Evolutionary conservation across 2,329 filamentous ascomycete species (phyloP), one percentile per base, ranked within the genome.

Genomic region (Aspergillus caelatus): DNA sequence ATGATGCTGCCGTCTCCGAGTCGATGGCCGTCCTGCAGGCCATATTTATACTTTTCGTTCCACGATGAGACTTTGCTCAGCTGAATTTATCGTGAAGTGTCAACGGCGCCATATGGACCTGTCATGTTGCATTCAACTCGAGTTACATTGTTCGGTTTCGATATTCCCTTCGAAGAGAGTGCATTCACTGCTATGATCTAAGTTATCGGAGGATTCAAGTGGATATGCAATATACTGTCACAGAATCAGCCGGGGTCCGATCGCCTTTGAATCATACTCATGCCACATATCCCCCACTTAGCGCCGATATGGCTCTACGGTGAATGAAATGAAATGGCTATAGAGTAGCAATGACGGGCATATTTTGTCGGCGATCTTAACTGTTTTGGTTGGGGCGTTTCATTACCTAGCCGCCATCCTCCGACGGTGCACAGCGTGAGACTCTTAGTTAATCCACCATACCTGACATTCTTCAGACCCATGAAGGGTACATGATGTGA

Each of bases 61-160:
- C 30, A 16, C 43, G 14, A 3, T 1, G 14, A 41, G 43, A 23
- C 8, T 23, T 10, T 16, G 14, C 4, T n/a, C 48, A 7, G 48
- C 26, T n/a, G 14, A 28, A 30, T 30, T 9, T n/a, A 14, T 52
- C 14, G 16, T 30, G 26, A 30, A 50, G 46, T 26, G 16, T 16
- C 26, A 30, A 28, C 46, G 23, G 14, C 46, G 26, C 45, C 9
- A 14, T 28, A 8, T 39, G 52, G 52, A 19, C 3, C 45, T n/a
- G n/a, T 45, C 32, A 53, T 28, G 61, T 63, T 60, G 54, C 61
- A 60, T 43, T 43, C 46, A 50, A 32, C 23, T 28, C 21, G 28
- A 34, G 53, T 63, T 57, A 43, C 61, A 57, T 53, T n/a, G 8
- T 19, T 45, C 23, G 8, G 62, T 53, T 39, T 28, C 58, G 50